A percentile compares a stretch with the other conserved stretches of the same genome.
Conservation (phyloP, 805 yeast genomes). For the Candida cerambycidarum region DNA sequence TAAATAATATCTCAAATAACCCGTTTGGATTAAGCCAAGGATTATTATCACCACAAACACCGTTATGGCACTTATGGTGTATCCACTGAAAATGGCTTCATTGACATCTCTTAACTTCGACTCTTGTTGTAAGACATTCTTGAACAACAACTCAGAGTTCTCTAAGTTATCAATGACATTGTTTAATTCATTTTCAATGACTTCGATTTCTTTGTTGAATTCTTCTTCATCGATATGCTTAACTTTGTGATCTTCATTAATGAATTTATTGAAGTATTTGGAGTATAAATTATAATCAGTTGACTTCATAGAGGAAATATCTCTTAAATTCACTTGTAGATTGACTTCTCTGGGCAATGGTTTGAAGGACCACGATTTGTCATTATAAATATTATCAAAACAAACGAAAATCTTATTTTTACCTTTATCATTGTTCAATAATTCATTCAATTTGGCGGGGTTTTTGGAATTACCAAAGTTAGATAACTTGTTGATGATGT, state of each 20-base stretch:
- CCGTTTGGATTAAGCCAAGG: constrained; percentile 31
- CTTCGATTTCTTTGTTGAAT: constrained; percentile 30
- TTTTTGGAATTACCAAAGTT: constrained; percentile 9
- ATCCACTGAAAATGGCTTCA: constrained; percentile 36
- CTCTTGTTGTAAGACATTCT: constrained; percentile 33
- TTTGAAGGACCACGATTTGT: constrained; percentile 43
- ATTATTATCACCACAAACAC: constrained; percentile 26
- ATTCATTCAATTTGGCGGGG: constrained; percentile 14
- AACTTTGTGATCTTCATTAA: constrained; percentile 13
- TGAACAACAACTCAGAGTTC: constrained; percentile 26
- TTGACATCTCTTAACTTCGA: constrained; percentile 35
- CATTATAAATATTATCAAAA: constrained; percentile 42
- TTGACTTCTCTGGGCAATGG: constrained; percentile 33
- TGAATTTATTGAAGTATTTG: constrained; percentile 29
- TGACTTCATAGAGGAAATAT: constrained; percentile 30
- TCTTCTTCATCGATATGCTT: constrained; percentile 24
- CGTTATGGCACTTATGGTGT: constrained; percentile 29
- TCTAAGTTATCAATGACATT: constrained; percentile 30
- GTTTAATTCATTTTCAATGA: constrained; percentile 31
- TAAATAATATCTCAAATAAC: constrained; percentile 31
- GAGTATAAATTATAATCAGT: constrained; percentile 38
- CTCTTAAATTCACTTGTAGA: constrained; percentile 34
- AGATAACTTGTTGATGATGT: constrained; percentile 10
- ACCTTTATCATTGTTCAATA: constrained; percentile 22
- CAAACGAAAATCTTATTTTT: constrained; percentile 36